These are phyloP conservation scores for Quercus dentata DNA, from an alignment of 306 rosid species.

Conservation along the genomic window DNA sequence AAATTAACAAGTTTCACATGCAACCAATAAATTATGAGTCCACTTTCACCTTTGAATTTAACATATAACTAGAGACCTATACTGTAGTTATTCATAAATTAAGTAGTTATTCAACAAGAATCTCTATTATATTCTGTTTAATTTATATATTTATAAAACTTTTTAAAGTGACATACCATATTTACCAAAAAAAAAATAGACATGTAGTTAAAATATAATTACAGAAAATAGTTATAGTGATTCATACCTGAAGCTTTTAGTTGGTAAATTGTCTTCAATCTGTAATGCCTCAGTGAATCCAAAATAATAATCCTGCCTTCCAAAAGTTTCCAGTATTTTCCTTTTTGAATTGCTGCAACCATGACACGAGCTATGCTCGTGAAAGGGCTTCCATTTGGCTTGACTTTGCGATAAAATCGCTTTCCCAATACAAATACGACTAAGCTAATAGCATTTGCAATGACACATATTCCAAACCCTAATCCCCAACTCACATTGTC, in stretches of 20 bases:
- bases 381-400: constrained; percentile 42
- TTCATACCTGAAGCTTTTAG: constrained; percentile 22
- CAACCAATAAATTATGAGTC: no score
- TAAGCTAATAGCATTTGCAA: neutral
- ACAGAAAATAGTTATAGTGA: neutral
- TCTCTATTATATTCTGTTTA: no score
- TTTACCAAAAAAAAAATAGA: no score
- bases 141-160: no score
- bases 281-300: constrained; percentile 1
- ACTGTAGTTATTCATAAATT: no score
- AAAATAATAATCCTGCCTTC: constrained; percentile 7
- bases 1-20: no score
- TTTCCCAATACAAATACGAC: constrained; percentile 27
- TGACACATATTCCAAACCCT: constrained; percentile 33
- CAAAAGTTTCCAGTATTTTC: neutral
- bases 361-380: constrained; percentile 28
- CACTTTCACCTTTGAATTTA: no score
- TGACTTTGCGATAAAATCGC: constrained; percentile 24
- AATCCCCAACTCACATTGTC: constrained; percentile 42
- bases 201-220: no score
- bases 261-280: neutral
- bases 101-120: no score
- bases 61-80: no score
- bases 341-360: constrained; percentile 30
- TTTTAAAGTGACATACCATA: no score